Evolutionary conservation across 2,329 filamentous ascomycete species (phyloP).

Genomic region (Phialophora verrucosa): DNA sequence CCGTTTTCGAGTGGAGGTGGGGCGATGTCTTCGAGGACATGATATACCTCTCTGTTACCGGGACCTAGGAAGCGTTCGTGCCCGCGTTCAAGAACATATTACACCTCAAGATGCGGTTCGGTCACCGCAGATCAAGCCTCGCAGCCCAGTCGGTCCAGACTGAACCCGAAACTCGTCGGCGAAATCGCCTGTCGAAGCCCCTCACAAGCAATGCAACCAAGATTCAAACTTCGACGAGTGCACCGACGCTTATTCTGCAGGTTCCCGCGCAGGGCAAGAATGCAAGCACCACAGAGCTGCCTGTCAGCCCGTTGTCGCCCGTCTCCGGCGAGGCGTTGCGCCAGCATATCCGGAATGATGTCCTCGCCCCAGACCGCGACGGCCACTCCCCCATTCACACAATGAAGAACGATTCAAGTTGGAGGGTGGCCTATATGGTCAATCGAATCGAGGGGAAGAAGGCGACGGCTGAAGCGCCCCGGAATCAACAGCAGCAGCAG

Average conservation of each 20-base stretch:
- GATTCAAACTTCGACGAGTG: conserved; percentile 11
- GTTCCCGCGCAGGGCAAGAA: conserved; percentile 24
- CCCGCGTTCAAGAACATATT: background rate
- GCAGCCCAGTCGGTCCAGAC: conserved; percentile 20
- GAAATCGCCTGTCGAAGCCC: conserved; percentile 39
- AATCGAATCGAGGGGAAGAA: conserved; percentile 30
- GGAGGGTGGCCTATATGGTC: conserved; percentile 34
- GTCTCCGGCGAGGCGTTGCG: conserved; percentile 18
- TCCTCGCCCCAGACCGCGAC: conserved; percentile 14
- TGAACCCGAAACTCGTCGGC: conserved; percentile 33
- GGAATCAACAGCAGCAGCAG: conserved; percentile 3
- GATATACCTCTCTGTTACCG: background rate
- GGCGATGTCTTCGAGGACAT: background rate
- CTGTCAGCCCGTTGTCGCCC: conserved; percentile 23
- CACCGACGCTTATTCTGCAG: conserved; percentile 27
- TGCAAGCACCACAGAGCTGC: conserved; percentile 24
- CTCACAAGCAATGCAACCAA: conserved; percentile 37
- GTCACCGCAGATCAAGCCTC: conserved; percentile 26
- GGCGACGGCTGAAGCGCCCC: conserved; percentile 10
- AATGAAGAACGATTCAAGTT: conserved; percentile 25
- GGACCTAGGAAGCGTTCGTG: background rate
- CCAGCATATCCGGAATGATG: conserved; percentile 22
- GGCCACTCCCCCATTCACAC: conserved; percentile 11
- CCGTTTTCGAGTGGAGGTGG: background rate
- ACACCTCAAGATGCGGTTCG: conserved; percentile 29